Evolutionary conservation across 352 stramenopile species (phyloP).

Genomic region (Globisporangium polare): DNA sequence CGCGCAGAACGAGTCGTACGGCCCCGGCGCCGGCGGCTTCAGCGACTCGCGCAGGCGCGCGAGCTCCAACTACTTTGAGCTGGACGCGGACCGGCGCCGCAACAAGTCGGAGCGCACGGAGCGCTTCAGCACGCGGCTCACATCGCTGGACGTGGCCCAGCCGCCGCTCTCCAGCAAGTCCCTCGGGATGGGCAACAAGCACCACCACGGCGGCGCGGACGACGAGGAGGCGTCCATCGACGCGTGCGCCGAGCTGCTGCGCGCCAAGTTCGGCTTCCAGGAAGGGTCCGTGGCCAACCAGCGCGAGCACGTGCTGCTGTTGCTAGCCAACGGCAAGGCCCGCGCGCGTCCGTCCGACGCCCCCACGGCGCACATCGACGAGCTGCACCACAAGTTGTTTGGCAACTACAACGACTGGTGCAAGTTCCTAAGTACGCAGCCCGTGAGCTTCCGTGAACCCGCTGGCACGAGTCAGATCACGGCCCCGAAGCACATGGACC

Average conservation of each 20-base stretch:
- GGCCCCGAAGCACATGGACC: slow-evolving; percentile 77
- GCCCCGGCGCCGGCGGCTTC: background rate
- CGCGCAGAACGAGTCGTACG: slow-evolving; percentile 12
- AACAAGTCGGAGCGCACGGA: slow-evolving; percentile 70
- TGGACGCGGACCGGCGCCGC: slow-evolving; percentile 65
- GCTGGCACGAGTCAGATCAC: slow-evolving; percentile 19
- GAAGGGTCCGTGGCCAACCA: slow-evolving; percentile 81
- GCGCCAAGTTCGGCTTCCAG: slow-evolving; percentile 81
- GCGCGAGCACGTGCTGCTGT: slow-evolving; percentile 74
- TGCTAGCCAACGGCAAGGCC: slow-evolving; percentile 75
- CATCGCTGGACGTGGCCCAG: slow-evolving; percentile 48
- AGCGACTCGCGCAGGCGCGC: slow-evolving; percentile 42
- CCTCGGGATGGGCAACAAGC: background rate
- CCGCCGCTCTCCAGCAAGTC: slow-evolving; percentile 18
- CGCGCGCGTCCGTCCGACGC: slow-evolving; percentile 44
- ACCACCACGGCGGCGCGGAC: slow-evolving; percentile 14
- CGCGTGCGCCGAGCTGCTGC: slow-evolving; percentile 77
- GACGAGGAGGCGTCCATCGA: slow-evolving; percentile 83
- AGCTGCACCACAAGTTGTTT: slow-evolving; percentile 66
- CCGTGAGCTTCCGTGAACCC: slow-evolving; percentile 64
- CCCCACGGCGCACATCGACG: slow-evolving; percentile 51
- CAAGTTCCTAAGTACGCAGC: slow-evolving; percentile 56
- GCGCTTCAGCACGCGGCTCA: slow-evolving; percentile 51
- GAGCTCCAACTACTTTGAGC: slow-evolving; percentile 83
- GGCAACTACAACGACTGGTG: slow-evolving; percentile 78